Conservation (phyloP, 2,329 filamentous ascomycete species). For the Amauroascus niger region DNA sequence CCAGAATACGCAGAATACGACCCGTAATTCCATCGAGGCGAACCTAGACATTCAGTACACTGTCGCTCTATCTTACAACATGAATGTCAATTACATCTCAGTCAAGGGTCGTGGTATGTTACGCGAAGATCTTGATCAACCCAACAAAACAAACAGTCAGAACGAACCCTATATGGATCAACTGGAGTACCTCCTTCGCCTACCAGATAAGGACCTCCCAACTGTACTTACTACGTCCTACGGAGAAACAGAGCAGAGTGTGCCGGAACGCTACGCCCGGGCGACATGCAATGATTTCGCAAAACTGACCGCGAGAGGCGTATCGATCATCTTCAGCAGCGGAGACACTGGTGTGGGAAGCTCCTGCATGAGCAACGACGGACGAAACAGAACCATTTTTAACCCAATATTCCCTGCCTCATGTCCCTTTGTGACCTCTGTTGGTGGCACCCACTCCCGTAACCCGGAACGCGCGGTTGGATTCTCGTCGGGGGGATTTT, state of each 20-base stretch:
- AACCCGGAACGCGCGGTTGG: conserved; percentile 44
- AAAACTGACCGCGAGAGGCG: conserved; percentile 55
- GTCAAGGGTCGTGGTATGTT: conserved; percentile 49
- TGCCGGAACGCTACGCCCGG: conserved; percentile 51
- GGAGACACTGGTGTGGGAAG: conserved; percentile 54
- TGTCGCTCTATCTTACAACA: conserved; percentile 45
- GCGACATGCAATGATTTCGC: conserved; percentile 54
- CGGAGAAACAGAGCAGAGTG: conserved; percentile 55
- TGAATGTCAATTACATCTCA: conserved; percentile 46
- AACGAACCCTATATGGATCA: conserved; percentile 61
- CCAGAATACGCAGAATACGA: conserved; percentile 40
- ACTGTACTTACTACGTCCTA: conserved; percentile 60
- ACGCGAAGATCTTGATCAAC: conserved; percentile 40
- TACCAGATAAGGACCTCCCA: conserved; percentile 48
- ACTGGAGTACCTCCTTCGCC: conserved; percentile 49
- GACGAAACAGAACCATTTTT: conserved; percentile 44
- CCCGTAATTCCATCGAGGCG: conserved; percentile 44
- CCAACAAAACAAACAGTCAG: conserved; percentile 34
- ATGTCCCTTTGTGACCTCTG: conserved; percentile 54
- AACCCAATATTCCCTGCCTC: conserved; percentile 47
- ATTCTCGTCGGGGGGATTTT: conserved; percentile 41
- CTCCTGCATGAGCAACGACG: conserved; percentile 47
- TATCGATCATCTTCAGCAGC: conserved; percentile 54
- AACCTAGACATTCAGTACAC: conserved; percentile 57
- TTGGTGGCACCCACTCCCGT: conserved; percentile 48